These are phyloP conservation scores for Candida fluviatilis DNA, from an alignment of 805 yeast species.

Conservation along the genomic window DNA sequence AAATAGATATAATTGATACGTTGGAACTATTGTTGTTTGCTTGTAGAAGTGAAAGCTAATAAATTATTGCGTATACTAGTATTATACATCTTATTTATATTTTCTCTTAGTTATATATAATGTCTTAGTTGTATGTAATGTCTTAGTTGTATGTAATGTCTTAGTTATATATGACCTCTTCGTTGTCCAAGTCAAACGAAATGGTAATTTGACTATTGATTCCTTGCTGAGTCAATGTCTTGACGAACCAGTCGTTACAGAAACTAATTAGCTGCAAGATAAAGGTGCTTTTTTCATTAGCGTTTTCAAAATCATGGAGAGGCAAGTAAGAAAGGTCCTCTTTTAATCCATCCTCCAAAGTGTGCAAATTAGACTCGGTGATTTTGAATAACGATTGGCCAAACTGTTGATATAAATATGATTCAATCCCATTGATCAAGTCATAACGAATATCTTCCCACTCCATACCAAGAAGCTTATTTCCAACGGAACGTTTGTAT, in stretches of 20 bases:
- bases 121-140: too few species aligned
- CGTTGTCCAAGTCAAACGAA: constrained; percentile 26
- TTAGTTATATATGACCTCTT: constrained; percentile 8
- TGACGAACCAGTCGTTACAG: constrained; percentile 22
- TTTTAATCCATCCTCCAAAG: constrained; percentile 1
- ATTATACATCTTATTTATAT: too few species aligned
- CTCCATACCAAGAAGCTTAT: constrained; percentile 36
- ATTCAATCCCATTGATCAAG: constrained; percentile 32
- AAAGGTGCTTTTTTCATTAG: constrained; percentile 27
- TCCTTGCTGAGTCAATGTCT: constrained; percentile 5
- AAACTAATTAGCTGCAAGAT: constrained; percentile 21
- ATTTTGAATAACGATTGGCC: constrained; percentile 19
- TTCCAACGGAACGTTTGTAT: constrained; percentile 30
- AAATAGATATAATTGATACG: too few species aligned
- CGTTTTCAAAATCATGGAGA: constrained; percentile 28
- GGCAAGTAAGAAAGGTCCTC: constrained; percentile 26
- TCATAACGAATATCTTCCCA: constrained; percentile 42
- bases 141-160: background rate
- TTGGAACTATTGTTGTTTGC: too few species aligned
- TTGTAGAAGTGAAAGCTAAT: too few species aligned
- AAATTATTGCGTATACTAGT: too few species aligned
- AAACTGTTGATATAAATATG: constrained; percentile 28
- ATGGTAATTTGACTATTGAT: constrained; percentile 8
- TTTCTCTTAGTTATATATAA: too few species aligned
- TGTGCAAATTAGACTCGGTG: constrained; percentile 1